phyloP scores from a whole-genome alignment of 768 basidiomycete species.

The Leucocoprinus sp. region DNA sequence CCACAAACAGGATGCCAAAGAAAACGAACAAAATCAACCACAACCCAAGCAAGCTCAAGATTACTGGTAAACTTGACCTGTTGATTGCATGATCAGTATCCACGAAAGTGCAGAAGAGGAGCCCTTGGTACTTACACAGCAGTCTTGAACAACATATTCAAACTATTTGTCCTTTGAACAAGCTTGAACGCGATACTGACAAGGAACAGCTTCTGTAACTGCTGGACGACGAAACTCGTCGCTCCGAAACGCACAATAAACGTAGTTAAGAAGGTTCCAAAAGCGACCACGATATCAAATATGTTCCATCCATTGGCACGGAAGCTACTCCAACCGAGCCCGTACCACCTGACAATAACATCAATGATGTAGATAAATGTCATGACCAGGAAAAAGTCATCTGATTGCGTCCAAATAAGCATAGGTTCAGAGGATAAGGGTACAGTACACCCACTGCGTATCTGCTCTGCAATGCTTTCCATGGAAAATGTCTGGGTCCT shows the following conservation, averaged over 20 bases:
- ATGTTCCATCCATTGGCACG: conserved; percentile 91
- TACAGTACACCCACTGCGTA: conserved; percentile 45
- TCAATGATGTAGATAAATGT: conserved; percentile 71
- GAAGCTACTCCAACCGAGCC: conserved; percentile 80
- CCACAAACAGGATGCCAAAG: conserved; percentile 81
- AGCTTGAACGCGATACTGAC: conserved; percentile 93
- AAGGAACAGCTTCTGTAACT: conserved; percentile 85
- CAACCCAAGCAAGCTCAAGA: conserved; percentile 73
- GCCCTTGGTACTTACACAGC: conserved; percentile 59
- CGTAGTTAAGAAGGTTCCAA: conserved; percentile 79
- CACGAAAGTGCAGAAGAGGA: conserved; percentile 10
- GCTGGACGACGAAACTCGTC: conserved; percentile 44
- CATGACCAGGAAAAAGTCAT: conserved; percentile 67
- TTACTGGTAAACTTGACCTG: conserved; percentile 81
- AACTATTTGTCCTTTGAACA: conserved; percentile 75
- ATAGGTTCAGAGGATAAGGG: not conserved
- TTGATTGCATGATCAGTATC: conserved; percentile 9
- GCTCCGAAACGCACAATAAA: conserved; percentile 54
- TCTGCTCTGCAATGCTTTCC: conserved; percentile 35
- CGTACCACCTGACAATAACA: conserved; percentile 67
- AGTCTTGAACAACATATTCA: conserved; percentile 96
- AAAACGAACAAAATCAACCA: conserved; percentile 91
- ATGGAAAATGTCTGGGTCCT: conserved; percentile 78
- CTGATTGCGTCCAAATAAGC: conserved; percentile 27
- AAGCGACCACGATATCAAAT: conserved; percentile 77